Percentiles rank a stretch among this genome's conserved stretches.
phyloP scores from a whole-genome alignment of 805 yeast species.

The Metschnikowia chrysomelidarum region DNA sequence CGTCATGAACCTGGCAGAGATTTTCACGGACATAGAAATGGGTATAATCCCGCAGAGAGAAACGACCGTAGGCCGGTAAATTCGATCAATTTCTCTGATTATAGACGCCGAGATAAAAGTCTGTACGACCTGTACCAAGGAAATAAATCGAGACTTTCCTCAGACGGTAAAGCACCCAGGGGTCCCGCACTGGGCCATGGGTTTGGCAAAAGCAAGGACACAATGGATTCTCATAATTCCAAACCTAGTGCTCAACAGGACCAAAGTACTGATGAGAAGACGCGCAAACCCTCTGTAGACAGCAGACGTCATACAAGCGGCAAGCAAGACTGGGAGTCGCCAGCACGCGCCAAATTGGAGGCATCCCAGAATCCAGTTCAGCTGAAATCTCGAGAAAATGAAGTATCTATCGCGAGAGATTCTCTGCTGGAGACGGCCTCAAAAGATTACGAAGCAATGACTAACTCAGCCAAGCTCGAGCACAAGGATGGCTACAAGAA shows the following conservation, averaged over 20 bases:
- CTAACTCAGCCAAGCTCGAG: too few species aligned
- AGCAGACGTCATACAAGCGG: slow-evolving; percentile 14
- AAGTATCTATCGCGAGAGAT: too few species aligned
- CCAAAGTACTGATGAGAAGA: too few species aligned
- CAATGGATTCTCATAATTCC: too few species aligned
- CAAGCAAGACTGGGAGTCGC: slow-evolving; percentile 9
- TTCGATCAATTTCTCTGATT: neutral
- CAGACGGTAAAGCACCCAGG: slow-evolving; percentile 4
- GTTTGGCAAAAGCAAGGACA: too few species aligned
- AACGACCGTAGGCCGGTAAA: slow-evolving; percentile 1
- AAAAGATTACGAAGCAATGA: too few species aligned
- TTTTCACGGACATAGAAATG: slow-evolving; percentile 14
- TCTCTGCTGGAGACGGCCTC: too few species aligned
- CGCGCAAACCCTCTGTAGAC: too few species aligned
- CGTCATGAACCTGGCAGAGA: slow-evolving; percentile 12
- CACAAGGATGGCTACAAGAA: too few species aligned
- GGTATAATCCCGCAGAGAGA: slow-evolving; percentile 1
- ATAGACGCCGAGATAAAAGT: slow-evolving; percentile 6
- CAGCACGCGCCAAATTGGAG: neutral
- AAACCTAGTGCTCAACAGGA: too few species aligned
- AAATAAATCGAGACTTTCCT: slow-evolving; percentile 15
- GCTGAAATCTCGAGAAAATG: neutral
- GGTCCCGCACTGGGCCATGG: slow-evolving; percentile 4
- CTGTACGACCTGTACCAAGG: slow-evolving; percentile 16
- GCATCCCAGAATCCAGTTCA: neutral